These are phyloP conservation scores for Arthroderma uncinatum DNA, from an alignment of 2,329 filamentous ascomycete species.

Conservation along the genomic window DNA sequence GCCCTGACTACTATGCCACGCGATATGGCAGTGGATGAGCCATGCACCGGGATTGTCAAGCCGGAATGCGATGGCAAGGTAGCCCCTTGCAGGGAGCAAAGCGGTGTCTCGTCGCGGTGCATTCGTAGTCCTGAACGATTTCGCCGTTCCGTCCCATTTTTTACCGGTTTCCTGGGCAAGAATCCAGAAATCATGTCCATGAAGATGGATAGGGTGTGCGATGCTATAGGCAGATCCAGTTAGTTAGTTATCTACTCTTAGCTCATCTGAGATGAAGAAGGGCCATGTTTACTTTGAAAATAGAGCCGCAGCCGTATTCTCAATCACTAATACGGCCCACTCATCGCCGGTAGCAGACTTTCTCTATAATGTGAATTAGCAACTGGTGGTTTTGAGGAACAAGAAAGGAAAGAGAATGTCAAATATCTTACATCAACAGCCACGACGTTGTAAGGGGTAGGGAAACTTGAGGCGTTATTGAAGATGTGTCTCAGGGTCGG, in stretches of 20 bases:
- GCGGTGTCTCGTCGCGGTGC: slow-evolving; percentile 40
- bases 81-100: slow-evolving; percentile 34
- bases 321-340: background rate
- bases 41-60: slow-evolving; percentile 35
- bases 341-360: background rate
- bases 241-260: background rate
- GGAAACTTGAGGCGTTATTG: background rate
- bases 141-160: background rate
- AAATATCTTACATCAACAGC: background rate
- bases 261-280: background rate
- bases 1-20: slow-evolving; percentile 48
- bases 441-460: background rate
- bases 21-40: background rate
- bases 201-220: slow-evolving; percentile 43
- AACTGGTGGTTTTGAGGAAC: background rate
- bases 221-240: background rate
- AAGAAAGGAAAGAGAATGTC: background rate
- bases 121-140: slow-evolving; percentile 20
- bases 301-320: background rate
- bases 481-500: background rate
- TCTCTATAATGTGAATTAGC: background rate
- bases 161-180: slow-evolving; percentile 36
- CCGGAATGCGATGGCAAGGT: slow-evolving; percentile 40
- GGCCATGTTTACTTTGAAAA: background rate
- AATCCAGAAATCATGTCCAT: slow-evolving; percentile 61